Evolutionary conservation across 2,329 filamentous ascomycete species (phyloP), one percentile per base, ranked within the genome.

Genomic region (Didymella segeticola): DNA sequence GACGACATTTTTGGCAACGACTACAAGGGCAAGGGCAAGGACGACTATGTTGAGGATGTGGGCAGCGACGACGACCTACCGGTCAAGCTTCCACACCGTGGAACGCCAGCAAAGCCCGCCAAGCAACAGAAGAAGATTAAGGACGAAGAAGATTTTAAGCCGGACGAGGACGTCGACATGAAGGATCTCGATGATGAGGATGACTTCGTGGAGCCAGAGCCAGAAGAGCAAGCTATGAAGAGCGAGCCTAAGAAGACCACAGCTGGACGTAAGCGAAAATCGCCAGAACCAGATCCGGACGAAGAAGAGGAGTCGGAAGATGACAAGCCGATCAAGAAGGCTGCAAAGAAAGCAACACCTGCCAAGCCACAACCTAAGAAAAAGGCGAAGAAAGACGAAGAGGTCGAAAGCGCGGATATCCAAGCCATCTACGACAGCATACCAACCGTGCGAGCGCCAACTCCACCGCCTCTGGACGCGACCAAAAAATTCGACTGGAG

Each of bases 341-440:
- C 61, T 9, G 39, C 62, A 69, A 81, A 77, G 65, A 73, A 71
- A 30, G 50, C 66, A 20, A 56, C 62, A 4, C 47, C 64, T 8
- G 70, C 74, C 22, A 85, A 84, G 58, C 78, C 84, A 5, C 78
- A 83, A 0, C 75, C 79, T 0, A 82, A 86, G 62, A 82, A 86
- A 66, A 79, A 79, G 64, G 77, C 83, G 10, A 89, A 90, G 73
- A 90, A 91, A 72, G 80, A 83, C 3, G 83, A 86, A 3, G 80
- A 81, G 6, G 76, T 83, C 2, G 91, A 96, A 66, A 87, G 86
- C 67, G 82, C 88, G 14, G 83, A 85, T 19, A 86, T 96, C 17
- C 87, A 96, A 72, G 86, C 88, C 42, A 97, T 99, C 38, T 84
- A 98, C 26, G 88, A 96, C 70, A 91, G 87, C 63, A 93, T 99